Percentiles rank a stretch among this genome's conserved stretches.
phyloP scores from a whole-genome alignment of 768 basidiomycete genomes.

The Lentinula detonsa region DNA sequence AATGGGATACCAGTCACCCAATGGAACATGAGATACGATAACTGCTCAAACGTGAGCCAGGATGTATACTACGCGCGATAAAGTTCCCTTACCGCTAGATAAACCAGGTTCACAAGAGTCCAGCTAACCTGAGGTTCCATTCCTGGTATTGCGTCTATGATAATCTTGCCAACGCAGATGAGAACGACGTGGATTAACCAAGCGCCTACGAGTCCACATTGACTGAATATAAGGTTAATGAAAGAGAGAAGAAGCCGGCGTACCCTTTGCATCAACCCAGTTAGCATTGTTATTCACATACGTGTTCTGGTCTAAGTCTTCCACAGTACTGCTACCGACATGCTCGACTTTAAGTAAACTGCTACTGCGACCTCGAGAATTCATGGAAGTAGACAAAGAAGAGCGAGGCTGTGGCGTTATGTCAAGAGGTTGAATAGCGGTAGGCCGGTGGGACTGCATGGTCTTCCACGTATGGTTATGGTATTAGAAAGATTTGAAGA shows the following conservation, averaged over 20 bases:
- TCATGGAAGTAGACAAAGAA: slow-evolving; percentile 22
- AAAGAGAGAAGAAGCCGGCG: slow-evolving; percentile 10
- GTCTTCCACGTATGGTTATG: slow-evolving; percentile 1
- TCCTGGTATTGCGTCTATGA: slow-evolving; percentile 90
- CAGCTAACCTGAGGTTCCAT: slow-evolving; percentile 94
- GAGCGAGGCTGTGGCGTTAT: slow-evolving; percentile 17
- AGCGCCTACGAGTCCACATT: slow-evolving; percentile 54
- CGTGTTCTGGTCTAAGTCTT: slow-evolving; percentile 76
- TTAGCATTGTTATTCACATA: slow-evolving; percentile 85
- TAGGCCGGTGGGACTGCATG: slow-evolving; percentile 27
- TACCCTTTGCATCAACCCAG: slow-evolving; percentile 94
- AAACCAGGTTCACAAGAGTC: slow-evolving; percentile 88
- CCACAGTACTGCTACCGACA: slow-evolving; percentile 63
- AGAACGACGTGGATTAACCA: slow-evolving; percentile 97
- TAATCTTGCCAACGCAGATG: slow-evolving; percentile 83
- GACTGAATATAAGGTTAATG: neutral
- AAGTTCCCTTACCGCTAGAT: slow-evolving; percentile 68
- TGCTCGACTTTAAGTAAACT: slow-evolving; percentile 85
- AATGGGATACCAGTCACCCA: slow-evolving; percentile 97
- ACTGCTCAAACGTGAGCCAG: slow-evolving; percentile 31
- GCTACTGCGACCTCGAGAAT: slow-evolving; percentile 52
- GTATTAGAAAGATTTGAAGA: neutral
- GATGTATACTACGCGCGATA: neutral
- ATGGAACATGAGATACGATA: slow-evolving; percentile 99
- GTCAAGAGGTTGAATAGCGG: slow-evolving; percentile 48